Percentiles rank a stretch among this genome's conserved stretches.
Conservation (phyloP, 305 asterid species). For the Fraxinus sp. region DNA sequence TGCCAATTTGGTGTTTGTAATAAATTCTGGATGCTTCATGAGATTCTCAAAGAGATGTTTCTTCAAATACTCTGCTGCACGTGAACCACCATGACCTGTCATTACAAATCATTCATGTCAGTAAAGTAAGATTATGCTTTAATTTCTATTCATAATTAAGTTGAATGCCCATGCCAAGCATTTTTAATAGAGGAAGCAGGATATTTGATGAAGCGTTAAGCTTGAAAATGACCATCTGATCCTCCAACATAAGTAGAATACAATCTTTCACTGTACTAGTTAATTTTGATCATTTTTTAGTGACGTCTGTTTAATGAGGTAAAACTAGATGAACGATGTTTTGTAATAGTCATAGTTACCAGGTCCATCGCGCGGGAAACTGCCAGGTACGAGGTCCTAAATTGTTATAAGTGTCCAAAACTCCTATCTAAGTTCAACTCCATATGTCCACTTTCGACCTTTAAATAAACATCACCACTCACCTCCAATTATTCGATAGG, state of each 20-base stretch:
- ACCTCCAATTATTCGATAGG: not conserved
- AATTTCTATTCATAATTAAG: not conserved
- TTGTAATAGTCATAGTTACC: not conserved
- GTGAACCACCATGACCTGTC: slow-evolving; percentile 97
- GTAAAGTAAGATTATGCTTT: not conserved
- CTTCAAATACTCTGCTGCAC: slow-evolving; percentile 95
- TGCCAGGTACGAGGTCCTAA: not conserved
- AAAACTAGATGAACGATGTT: not conserved
- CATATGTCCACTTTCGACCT: not conserved
- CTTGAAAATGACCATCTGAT: not conserved
- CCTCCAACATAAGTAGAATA: not conserved
- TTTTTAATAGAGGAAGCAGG: not conserved
- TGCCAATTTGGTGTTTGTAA: slow-evolving; percentile 64
- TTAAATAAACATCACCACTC: not conserved
- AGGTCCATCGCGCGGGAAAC: not conserved
- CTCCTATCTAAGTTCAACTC: not conserved
- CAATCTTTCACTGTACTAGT: not conserved
- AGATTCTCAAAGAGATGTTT: slow-evolving; percentile 87
- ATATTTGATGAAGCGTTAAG: not conserved
- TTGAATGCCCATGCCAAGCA: not conserved
- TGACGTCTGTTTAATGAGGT: not conserved
- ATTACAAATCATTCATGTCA: slow-evolving; percentile 27
- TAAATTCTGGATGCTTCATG: slow-evolving; percentile 76
- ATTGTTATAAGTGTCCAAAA: not conserved
- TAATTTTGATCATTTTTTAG: not conserved